Base-by-base conservation (phyloP, 2,329 filamentous ascomycete species). In the Phialocephala sp. region DNA sequence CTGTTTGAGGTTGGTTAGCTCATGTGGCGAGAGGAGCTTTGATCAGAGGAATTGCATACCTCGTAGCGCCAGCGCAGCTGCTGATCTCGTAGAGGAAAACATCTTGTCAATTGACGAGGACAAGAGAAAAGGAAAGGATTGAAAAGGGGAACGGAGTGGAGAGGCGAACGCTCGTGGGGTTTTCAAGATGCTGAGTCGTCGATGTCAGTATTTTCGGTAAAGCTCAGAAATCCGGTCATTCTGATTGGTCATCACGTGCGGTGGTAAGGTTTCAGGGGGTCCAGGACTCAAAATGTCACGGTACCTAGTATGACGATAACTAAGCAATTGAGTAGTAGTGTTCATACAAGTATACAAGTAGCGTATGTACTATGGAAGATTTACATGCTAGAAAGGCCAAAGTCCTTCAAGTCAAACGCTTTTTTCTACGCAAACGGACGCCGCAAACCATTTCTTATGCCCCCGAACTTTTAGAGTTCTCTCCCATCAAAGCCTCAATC, bases 1-100 rank as follows among this genome's bases (percentile, higher is more conserved):
- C 91, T 93, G 75, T 73, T 73, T 55, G n/a, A 59, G 20, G 18
- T 59, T 62, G 52, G 41, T 75, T 76, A 76, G 72, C 65, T 72
- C 67, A 54, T 67, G 63, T 65, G 50, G 58, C 66, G 66, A 63
- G 41, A 20, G 60, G 52, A 59, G 43, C 22, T 60, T 45, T 32
- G 27, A 32, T 27, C 27, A 14, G 50, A 35, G 69, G 67, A 24
- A 59, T 14, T 41, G 24, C 71, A 67, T 75, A 81, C 80, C 79
- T 79, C 79, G 75, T 74, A 81, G 73, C 64, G 77, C 80, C 75
- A 81, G 72, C 63, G 79, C 73, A 72, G 78, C 77, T 60, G 76
- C 76, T 74, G 78, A 77, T 77, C 79, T 76, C 62, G 79, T 78
- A 66, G 77, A 77, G 67, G 78, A 77, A 66, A 81, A 72, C 79